phyloP scores from a whole-genome alignment of 371 early-diverging fungal species.

The Syncephalis plumigaleata region DNA sequence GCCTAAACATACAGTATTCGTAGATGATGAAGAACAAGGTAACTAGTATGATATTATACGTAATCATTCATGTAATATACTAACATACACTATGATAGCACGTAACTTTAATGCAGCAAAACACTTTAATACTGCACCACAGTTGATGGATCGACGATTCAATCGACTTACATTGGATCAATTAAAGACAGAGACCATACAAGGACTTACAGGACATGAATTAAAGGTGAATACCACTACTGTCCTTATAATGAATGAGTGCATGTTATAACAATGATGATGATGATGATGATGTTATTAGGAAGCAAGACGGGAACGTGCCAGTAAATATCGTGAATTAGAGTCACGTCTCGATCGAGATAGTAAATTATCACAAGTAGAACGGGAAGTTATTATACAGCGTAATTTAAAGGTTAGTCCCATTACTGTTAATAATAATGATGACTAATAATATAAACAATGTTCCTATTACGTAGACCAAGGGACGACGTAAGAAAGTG shows the following conservation, averaged over 20 bases:
- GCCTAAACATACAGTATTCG: constrained; percentile 76
- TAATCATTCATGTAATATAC: neutral
- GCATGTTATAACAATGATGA: neutral
- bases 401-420: constrained; percentile 51
- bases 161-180: constrained; percentile 49
- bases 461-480: constrained; percentile 20
- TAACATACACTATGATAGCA: constrained; percentile 15
- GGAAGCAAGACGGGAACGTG: constrained; percentile 23
- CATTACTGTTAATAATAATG: no score
- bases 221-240: neutral
- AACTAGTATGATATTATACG: constrained; percentile 3
- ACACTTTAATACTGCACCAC: constrained; percentile 70
- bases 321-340: constrained; percentile 44
- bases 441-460: neutral
- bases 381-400: constrained; percentile 62
- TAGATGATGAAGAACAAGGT: constrained; percentile 62
- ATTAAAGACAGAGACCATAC: constrained; percentile 26
- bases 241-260: neutral
- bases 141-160: constrained; percentile 61
- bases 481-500: constrained; percentile 62
- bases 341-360: constrained; percentile 61
- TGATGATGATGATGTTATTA: constrained; percentile 7
- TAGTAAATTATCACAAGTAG: constrained; percentile 43
- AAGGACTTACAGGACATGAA: constrained; percentile 12
- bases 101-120: constrained; percentile 41